phyloP scores from a whole-genome alignment of 441 rosid genomes.

The Populus hybrid region DNA sequence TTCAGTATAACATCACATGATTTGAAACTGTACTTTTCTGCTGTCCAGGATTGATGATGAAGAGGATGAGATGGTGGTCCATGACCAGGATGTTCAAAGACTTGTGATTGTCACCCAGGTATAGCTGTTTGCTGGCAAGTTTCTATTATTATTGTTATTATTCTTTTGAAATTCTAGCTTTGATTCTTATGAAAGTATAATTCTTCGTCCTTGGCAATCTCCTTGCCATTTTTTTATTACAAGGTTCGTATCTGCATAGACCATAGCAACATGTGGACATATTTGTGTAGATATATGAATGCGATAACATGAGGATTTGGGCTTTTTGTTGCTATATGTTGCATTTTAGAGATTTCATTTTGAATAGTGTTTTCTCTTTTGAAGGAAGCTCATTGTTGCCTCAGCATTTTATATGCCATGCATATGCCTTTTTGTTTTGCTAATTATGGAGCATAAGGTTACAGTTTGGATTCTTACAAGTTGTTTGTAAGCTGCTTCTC shows the following conservation, averaged over 20 bases:
- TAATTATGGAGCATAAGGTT: not conserved
- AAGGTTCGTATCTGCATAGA: not conserved
- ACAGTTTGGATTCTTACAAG: not conserved
- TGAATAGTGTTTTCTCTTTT: not conserved
- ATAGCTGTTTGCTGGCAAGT: slow-evolving; percentile 13
- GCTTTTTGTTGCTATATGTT: not conserved
- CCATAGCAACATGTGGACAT: not conserved
- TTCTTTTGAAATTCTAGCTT: too few species aligned
- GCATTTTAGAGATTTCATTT: not conserved
- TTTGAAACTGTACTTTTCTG: not conserved
- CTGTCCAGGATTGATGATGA: slow-evolving; percentile 68
- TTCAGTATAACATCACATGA: not conserved
- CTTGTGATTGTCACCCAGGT: slow-evolving; percentile 98
- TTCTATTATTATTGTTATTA: not conserved
- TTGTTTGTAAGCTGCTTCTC: not conserved
- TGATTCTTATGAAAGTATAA: not conserved
- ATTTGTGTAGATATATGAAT: not conserved
- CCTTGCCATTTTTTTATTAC: not conserved
- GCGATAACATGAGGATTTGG: not conserved
- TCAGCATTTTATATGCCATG: not conserved
- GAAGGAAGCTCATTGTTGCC: not conserved
- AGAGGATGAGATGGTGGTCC: slow-evolving; percentile 66
- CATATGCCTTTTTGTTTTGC: not conserved
- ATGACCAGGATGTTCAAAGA: slow-evolving; percentile 85
- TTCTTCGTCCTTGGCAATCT: not conserved